Base-by-base conservation (phyloP, 2,329 filamentous ascomycete species). In the Aspergillus aculeatus region DNA sequence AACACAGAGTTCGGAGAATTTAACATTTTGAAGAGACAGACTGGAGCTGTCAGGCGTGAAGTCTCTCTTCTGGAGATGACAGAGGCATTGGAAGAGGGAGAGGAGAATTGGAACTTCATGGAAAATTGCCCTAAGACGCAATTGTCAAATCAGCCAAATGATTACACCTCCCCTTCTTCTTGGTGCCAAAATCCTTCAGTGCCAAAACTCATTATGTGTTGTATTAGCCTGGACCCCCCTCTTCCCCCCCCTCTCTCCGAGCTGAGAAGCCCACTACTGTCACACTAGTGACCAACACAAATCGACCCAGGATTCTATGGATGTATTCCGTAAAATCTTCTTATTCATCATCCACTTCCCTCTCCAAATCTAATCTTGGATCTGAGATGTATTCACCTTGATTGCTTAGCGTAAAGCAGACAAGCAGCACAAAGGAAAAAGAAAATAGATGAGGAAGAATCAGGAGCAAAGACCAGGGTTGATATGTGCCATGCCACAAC, bases 251-350 rank as follows among this genome's bases (percentile, higher is more conserved):
- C 26, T 29, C 26, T 29, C 59, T 58, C 48, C 61, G 35, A 59
- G 56, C 55, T 44, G 16, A 51, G 51, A 62, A 65, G 61, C 47
- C 56, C 61, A 66, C 64, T 64, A 57, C 64, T 65, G 65, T 66
- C 65, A 62, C 65, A 67, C 65, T 66, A 67, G 62, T 67, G 65
- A 67, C 65, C 66, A 67, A 67, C 65, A 67, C 56, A 64, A 55
- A 60, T 64, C 61, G 61, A 60, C 59, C 52, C 58, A 62, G 51
- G 58, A 54, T 61, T 61, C 55, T 58, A 57, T 54, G 56, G 19
- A 44, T 44, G 38, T 44, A 19, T 44, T 19, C 38, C 38, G 38
- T 60, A 59, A 58, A 54, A 53, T 56, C 32, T 57, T 59, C 54
- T 58, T 58, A 62, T 60, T 58, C 54, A 56, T 49, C 60, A 52